A percentile compares a stretch with the other conserved stretches of the same genome.
phyloP scores from a whole-genome alignment of 192 early-diverging fungal species.

The Podochytrium sp. region DNA sequence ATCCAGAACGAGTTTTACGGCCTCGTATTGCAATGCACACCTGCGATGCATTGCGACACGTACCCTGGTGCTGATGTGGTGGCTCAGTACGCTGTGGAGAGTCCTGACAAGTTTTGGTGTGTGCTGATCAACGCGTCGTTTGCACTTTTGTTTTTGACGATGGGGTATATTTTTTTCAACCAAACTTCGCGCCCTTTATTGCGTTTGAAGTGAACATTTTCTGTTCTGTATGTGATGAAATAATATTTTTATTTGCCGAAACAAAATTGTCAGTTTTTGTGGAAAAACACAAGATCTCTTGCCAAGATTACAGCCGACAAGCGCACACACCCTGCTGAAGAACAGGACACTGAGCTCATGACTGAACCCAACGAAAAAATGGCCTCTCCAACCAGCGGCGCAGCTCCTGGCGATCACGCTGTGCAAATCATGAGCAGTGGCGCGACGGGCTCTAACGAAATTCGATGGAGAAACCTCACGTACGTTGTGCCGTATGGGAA shows the following conservation, averaged over 20 bases:
- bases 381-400: too few species aligned
- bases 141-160: conserved; percentile 1
- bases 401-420: too few species aligned
- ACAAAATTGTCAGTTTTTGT: too few species aligned
- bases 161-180: conserved; percentile 35
- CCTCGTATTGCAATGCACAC: conserved; percentile 36
- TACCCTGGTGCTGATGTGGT: conserved; percentile 23
- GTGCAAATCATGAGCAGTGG: too few species aligned
- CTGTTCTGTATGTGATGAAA: too few species aligned
- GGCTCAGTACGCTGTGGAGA: not conserved
- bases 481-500: conserved; percentile 26
- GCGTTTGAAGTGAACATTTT: conserved; percentile 30
- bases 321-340: too few species aligned
- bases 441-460: too few species aligned
- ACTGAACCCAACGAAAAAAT: too few species aligned
- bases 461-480: conserved; percentile 27
- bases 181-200: conserved; percentile 25
- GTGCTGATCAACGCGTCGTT: not conserved
- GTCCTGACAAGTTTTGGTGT: not conserved
- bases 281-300: too few species aligned
- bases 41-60: conserved; percentile 13
- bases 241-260: too few species aligned
- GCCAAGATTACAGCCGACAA: too few species aligned
- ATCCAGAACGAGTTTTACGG: conserved; percentile 54
- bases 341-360: too few species aligned